Evolutionary conservation across 768 basidiomycete genomes (phyloP).

Genomic region (Jaapia argillacea): DNA sequence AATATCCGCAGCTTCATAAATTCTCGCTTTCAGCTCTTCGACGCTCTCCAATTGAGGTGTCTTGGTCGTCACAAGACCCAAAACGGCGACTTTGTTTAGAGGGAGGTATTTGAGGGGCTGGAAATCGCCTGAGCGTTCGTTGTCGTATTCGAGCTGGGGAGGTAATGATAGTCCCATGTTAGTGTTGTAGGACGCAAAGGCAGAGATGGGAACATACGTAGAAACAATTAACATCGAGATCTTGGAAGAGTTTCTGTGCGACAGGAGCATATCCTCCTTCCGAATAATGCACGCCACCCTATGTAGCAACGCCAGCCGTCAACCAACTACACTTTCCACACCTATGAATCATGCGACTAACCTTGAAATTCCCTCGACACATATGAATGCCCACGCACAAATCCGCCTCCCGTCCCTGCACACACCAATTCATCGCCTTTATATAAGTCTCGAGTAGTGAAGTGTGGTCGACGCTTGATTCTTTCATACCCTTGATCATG

Average conservation of each 20-base stretch:
- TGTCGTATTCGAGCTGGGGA: conserved; percentile 50
- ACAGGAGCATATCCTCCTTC: conserved; percentile 53
- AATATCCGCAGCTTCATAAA: conserved; percentile 32
- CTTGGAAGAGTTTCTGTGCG: conserved; percentile 43
- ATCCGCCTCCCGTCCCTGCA: conserved; percentile 41
- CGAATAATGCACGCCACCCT: conserved; percentile 39
- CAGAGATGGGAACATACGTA: conserved; percentile 19
- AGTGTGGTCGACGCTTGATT: conserved; percentile 48
- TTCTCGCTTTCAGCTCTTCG: conserved; percentile 24
- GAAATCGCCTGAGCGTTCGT: conserved; percentile 52
- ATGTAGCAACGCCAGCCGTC: no score
- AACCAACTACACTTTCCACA: no score
- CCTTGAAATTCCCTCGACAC: conserved; percentile 37
- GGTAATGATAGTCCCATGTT: no score
- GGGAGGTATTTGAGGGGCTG: conserved; percentile 44
- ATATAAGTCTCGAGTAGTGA: conserved; percentile 58
- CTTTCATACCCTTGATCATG: conserved; percentile 46
- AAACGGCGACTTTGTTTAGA: conserved; percentile 27
- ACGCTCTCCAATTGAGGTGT: conserved; percentile 32
- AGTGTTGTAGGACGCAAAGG: neutral
- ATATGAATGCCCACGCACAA: conserved; percentile 49
- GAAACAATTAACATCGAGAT: conserved; percentile 44
- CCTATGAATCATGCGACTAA: no score
- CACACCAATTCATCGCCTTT: conserved; percentile 47
- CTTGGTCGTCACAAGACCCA: conserved; percentile 35